phyloP scores from a whole-genome alignment of 768 basidiomycete species.

The Podaxis sp. region DNA sequence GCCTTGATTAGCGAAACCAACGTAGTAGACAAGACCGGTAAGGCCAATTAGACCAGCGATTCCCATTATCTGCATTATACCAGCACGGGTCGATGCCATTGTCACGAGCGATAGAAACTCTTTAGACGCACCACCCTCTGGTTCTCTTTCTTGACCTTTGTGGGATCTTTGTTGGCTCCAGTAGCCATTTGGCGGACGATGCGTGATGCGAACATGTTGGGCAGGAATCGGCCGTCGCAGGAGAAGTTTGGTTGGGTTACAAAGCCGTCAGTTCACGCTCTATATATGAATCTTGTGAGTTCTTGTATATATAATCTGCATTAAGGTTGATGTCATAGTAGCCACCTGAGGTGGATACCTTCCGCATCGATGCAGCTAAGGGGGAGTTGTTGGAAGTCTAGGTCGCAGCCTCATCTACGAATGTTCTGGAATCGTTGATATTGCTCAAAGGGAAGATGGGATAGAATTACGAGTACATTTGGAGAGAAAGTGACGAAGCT shows the following conservation, averaged over 20 bases:
- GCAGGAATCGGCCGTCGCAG: not conserved
- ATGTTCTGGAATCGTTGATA: not conserved
- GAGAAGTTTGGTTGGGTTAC: no score
- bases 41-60: constrained; percentile 4
- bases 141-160: constrained; percentile 3
- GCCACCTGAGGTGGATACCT: constrained; percentile 6
- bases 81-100: not conserved
- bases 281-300: not conserved
- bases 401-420: not conserved
- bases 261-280: not conserved
- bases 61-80: not conserved
- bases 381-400: not conserved
- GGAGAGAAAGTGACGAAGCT: no score
- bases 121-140: constrained; percentile 3
- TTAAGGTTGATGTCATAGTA: constrained; percentile 4
- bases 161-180: constrained; percentile 5
- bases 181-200: constrained; percentile 10
- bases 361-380: not conserved
- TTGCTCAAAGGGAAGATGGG: not conserved
- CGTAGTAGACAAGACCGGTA: constrained; percentile 7
- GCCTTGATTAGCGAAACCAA: not conserved
- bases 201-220: constrained; percentile 6
- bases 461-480: not conserved
- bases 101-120: not conserved
- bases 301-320: not conserved